Evolutionary conservation across 768 basidiomycete genomes (phyloP).

Genomic region (Clavaria fumosa): DNA sequence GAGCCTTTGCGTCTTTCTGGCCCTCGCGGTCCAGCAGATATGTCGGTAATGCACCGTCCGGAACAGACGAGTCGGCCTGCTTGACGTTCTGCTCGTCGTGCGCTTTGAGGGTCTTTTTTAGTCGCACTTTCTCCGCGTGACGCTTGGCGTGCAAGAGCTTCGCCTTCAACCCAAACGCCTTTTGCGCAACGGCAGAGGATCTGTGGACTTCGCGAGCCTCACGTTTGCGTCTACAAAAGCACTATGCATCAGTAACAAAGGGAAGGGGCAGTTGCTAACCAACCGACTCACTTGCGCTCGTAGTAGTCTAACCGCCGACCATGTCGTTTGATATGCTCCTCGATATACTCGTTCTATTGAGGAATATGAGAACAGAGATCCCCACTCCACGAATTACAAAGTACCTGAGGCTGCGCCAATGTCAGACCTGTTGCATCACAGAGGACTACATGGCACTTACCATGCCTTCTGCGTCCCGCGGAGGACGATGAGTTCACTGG

Average conservation of each 20-base stretch:
- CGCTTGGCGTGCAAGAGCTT: constrained; percentile 96
- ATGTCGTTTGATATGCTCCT: constrained; percentile 95
- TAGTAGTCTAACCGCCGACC: constrained; percentile 91
- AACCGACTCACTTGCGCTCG: constrained; percentile 81
- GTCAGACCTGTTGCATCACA: no score
- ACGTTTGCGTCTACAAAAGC: constrained; percentile 49
- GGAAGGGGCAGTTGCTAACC: constrained; percentile 2
- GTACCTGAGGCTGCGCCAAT: no score
- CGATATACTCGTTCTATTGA: constrained; percentile 99
- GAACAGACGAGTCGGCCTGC: constrained; percentile 71
- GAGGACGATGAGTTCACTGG: no score
- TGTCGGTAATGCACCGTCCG: constrained; percentile 86
- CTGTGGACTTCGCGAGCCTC: constrained; percentile 67
- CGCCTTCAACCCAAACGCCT: constrained; percentile 91
- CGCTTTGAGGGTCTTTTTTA: constrained; percentile 98
- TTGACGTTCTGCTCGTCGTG: constrained; percentile 99
- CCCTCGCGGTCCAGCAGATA: constrained; percentile 95
- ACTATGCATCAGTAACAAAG: neutral
- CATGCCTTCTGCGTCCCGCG: no score
- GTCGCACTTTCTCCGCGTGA: constrained; percentile 93
- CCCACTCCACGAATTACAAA: no score
- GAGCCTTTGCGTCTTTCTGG: constrained; percentile 95
- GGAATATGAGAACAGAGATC: no score
- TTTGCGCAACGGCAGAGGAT: constrained; percentile 76
- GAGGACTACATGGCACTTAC: no score